Percentiles rank a stretch among this genome's conserved stretches.
Conservation (phyloP, 2,329 filamentous ascomycete species). For the Aureobasidium leucospermi region DNA sequence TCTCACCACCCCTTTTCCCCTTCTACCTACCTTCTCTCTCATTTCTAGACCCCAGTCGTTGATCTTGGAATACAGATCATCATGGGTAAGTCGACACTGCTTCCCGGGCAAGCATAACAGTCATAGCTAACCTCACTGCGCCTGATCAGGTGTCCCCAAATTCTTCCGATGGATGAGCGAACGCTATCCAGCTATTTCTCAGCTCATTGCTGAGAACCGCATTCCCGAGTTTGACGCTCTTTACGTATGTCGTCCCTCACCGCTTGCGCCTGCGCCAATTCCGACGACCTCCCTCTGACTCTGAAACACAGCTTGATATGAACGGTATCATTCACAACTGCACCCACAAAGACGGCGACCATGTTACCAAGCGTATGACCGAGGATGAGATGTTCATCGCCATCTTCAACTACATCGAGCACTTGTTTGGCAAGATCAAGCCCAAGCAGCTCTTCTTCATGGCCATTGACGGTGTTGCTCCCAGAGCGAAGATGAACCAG, state of each 20-base stretch:
- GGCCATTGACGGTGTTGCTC: conserved; percentile 96
- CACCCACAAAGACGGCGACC: conserved; percentile 93
- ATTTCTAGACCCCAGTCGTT: background rate
- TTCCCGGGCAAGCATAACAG: background rate
- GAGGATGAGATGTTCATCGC: conserved; percentile 99
- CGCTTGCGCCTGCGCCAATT: background rate
- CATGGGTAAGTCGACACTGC: conserved; percentile 24
- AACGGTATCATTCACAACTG: conserved; percentile 99
- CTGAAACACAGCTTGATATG: conserved; percentile 66
- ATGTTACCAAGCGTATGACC: conserved; percentile 82
- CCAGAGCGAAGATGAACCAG: conserved; percentile 99
- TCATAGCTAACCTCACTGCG: background rate
- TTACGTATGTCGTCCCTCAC: conserved; percentile 51
- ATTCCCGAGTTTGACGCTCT: conserved; percentile 98
- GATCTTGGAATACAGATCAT: conserved; percentile 26
- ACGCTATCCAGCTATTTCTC: conserved; percentile 95
- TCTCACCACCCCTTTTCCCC: conserved; percentile 16
- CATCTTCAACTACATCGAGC: conserved; percentile 99
- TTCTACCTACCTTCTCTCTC: conserved; percentile 1
- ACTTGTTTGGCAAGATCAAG: conserved; percentile 97
- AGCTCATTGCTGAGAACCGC: conserved; percentile 95
- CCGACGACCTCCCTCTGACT: conserved; percentile 9
- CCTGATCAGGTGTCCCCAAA: conserved; percentile 66
- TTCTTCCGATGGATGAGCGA: conserved; percentile 99
- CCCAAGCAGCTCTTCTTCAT: conserved; percentile 98